Conservation (phyloP, 768 basidiomycete genomes). For the Fistulinella prunicolor region DNA sequence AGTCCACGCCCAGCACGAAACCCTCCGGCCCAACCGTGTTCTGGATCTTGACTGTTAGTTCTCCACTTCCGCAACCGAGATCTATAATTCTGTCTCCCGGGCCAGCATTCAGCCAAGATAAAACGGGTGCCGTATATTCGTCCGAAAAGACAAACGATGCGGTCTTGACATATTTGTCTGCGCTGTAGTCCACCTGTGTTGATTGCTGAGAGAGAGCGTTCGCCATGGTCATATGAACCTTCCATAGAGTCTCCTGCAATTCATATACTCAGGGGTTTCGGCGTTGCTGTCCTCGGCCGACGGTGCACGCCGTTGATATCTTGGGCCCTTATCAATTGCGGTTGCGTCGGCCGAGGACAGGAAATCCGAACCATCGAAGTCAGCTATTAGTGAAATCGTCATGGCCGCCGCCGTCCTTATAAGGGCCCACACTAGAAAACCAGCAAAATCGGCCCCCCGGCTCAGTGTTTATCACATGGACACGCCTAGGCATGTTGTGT, state of each 20-base stretch:
- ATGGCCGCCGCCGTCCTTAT: neutral
- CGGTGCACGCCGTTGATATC: neutral
- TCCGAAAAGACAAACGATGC: slow-evolving; percentile 68
- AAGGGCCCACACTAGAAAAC: neutral
- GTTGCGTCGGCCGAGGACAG: slow-evolving; percentile 19
- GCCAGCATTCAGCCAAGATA: slow-evolving; percentile 57
- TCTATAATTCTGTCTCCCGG: slow-evolving; percentile 72
- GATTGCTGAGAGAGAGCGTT: neutral
- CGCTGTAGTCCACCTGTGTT: slow-evolving; percentile 49
- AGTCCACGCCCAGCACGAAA: slow-evolving; percentile 65
- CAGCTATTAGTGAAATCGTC: neutral
- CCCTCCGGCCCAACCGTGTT: slow-evolving; percentile 51
- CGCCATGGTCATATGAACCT: slow-evolving; percentile 6
- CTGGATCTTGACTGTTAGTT: slow-evolving; percentile 61
- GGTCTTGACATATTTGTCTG: slow-evolving; percentile 56
- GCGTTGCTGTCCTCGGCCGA: slow-evolving; percentile 23
- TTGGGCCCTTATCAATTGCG: neutral
- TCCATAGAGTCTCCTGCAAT: neutral
- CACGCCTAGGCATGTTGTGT: too few relatives aligned
- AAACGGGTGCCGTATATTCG: slow-evolving; percentile 48
- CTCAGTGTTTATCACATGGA: too few relatives aligned
- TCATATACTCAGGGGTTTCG: slow-evolving; percentile 14
- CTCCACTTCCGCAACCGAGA: slow-evolving; percentile 82
- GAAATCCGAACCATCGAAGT: slow-evolving; percentile 5
- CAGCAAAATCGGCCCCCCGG: too few relatives aligned